Conservation (phyloP, 257 asterid species). For the Solanum ossicruentum region DNA sequence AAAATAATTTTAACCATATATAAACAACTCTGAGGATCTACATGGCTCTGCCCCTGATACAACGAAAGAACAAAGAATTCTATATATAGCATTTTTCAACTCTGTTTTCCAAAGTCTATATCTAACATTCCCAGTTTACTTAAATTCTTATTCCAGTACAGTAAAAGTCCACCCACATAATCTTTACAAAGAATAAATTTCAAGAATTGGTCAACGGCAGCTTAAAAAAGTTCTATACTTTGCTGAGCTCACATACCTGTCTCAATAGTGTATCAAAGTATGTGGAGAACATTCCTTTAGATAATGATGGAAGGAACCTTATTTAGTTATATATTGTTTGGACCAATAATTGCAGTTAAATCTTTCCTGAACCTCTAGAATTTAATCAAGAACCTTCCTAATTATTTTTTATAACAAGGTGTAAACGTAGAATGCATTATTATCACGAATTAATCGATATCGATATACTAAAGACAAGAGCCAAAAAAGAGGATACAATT, state of each 20-base stretch:
- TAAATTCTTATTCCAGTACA: background rate
- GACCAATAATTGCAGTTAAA: background rate
- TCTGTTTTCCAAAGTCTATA: background rate
- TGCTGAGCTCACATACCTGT: background rate
- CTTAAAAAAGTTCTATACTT: background rate
- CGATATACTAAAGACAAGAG: background rate
- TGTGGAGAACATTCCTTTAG: background rate
- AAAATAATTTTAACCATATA: background rate
- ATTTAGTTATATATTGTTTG: background rate
- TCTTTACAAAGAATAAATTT: background rate
- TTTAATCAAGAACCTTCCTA: background rate
- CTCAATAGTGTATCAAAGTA: background rate
- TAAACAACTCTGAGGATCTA: no score
- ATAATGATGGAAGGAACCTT: background rate
- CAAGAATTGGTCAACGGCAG: background rate
- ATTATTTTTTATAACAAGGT: background rate
- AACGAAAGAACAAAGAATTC: background rate
- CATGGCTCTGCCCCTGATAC: background rate
- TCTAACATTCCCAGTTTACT: background rate
- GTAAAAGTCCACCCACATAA: background rate
- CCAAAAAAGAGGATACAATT: background rate
- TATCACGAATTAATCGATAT: background rate
- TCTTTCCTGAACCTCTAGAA: background rate
- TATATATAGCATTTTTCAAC: background rate
- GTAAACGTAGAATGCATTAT: background rate